phyloP scores from a whole-genome alignment of 176 grass and related monocot species.

The Triticum timopheevii region DNA sequence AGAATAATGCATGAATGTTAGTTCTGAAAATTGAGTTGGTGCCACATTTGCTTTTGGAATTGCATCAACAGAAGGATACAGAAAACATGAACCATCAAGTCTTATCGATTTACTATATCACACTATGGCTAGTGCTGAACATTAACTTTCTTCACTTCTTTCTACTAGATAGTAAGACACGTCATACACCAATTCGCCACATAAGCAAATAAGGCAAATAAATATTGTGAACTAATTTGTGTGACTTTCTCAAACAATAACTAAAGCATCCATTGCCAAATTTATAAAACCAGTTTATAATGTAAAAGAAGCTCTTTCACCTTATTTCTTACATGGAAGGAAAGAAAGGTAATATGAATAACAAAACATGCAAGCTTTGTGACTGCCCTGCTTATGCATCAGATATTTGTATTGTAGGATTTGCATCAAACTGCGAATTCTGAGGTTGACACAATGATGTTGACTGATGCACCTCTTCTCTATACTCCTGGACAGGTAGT shows the following conservation, averaged over 20 bases:
- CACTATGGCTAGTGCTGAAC: background rate
- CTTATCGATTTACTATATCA: background rate
- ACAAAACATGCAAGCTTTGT: constrained; percentile 8
- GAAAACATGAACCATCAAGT: background rate
- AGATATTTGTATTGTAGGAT: constrained; percentile 57
- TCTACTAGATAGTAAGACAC: background rate
- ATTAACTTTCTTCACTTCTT: background rate
- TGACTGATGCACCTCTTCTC: constrained; percentile 93
- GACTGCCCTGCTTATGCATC: constrained; percentile 16
- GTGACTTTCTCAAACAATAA: background rate
- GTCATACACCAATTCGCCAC: background rate
- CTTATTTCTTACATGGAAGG: constrained; percentile 15
- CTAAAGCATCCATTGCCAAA: background rate
- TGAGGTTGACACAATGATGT: constrained; percentile 84
- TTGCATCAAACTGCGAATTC: constrained; percentile 51
- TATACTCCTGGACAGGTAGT: constrained; percentile 90
- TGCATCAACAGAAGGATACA: background rate
- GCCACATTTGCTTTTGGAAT: background rate
- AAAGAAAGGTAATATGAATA: constrained; percentile 14
- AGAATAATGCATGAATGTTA: constrained; percentile 10
- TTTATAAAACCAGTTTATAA: too few relatives aligned
- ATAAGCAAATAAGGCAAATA: background rate
- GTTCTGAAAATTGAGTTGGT: background rate
- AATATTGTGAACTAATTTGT: background rate
- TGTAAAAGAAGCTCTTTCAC: constrained; percentile 3